Evolutionary conservation across 2,329 filamentous ascomycete genomes (phyloP).

Genomic region (Colletotrichum sp.): DNA sequence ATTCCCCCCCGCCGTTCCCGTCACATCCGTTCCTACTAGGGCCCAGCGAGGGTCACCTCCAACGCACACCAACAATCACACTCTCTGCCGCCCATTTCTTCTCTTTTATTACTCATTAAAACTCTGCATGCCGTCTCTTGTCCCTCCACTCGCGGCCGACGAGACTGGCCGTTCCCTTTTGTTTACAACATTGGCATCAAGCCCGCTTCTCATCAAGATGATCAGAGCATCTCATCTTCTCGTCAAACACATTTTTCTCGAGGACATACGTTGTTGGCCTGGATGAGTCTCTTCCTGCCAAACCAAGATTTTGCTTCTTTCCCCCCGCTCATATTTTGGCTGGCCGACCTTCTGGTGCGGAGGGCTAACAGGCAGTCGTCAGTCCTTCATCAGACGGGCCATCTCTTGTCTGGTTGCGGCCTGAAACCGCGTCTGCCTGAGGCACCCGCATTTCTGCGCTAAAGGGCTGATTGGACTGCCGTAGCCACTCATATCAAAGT

Average conservation of each 20-base stretch:
- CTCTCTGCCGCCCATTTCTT: slow-evolving; percentile 17
- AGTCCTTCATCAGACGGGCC: slow-evolving; percentile 19
- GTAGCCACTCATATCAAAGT: slow-evolving; percentile 24
- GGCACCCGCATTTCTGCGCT: slow-evolving; percentile 10
- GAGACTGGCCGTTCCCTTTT: background rate
- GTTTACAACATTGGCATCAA: background rate
- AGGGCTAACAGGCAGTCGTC: slow-evolving; percentile 12
- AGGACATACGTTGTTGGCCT: background rate
- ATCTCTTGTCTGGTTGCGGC: slow-evolving; percentile 21
- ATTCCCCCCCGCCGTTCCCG: slow-evolving; percentile 5
- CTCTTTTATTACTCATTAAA: slow-evolving; percentile 22
- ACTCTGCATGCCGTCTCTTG: slow-evolving; percentile 19
- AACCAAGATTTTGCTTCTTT: background rate
- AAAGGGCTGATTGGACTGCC: slow-evolving; percentile 13
- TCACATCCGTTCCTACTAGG: slow-evolving; percentile 13
- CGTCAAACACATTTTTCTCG: background rate
- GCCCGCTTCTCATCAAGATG: background rate
- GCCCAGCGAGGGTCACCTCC: slow-evolving; percentile 7
- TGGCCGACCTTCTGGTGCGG: slow-evolving; percentile 10
- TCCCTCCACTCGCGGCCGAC: slow-evolving; percentile 17
- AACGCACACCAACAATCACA: slow-evolving; percentile 8
- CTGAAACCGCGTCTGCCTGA: slow-evolving; percentile 23
- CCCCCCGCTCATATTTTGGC: background rate
- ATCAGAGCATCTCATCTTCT: background rate
- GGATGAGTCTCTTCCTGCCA: background rate